phyloP scores from a whole-genome alignment of 805 yeast species.

The Yamadazyma olivae region DNA sequence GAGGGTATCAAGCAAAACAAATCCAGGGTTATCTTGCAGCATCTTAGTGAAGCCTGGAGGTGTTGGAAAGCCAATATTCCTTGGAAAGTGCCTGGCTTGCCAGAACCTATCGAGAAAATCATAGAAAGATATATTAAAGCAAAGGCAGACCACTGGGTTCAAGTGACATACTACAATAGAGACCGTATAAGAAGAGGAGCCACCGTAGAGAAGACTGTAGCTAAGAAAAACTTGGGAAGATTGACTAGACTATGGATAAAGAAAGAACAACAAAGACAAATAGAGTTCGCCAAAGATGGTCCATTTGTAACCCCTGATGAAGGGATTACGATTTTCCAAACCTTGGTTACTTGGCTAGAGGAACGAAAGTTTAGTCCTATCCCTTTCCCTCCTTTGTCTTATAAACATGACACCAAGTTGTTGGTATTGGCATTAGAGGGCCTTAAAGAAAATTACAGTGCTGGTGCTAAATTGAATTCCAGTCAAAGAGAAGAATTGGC shows the following conservation, averaged over 20 bases:
- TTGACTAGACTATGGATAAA: conserved; percentile 90
- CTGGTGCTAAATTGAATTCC: conserved; percentile 73
- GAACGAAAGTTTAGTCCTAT: conserved; percentile 79
- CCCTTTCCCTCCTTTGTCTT: conserved; percentile 89
- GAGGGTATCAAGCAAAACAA: conserved; percentile 87
- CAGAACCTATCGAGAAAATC: conserved; percentile 82
- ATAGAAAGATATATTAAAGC: conserved; percentile 89
- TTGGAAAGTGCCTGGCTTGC: conserved; percentile 96
- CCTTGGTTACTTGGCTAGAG: conserved; percentile 91
- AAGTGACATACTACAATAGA: conserved; percentile 89
- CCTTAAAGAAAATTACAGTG: conserved; percentile 70
- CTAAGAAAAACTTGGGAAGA: conserved; percentile 89
- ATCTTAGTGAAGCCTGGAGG: conserved; percentile 97
- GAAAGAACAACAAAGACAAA: conserved; percentile 87
- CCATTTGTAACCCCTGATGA: conserved; percentile 84
- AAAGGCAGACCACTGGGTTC: conserved; percentile 95
- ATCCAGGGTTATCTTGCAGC: conserved; percentile 85
- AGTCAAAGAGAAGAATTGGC: conserved; percentile 91
- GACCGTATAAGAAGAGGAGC: conserved; percentile 88
- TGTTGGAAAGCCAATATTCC: conserved; percentile 99
- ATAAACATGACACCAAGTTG: conserved; percentile 90
- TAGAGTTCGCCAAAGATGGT: conserved; percentile 74
- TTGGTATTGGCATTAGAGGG: conserved; percentile 86
- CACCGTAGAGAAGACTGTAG: conserved; percentile 90
- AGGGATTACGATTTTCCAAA: conserved; percentile 81